phyloP scores from a whole-genome alignment of 352 stramenopile genomes.

The Sclerospora graminicola region DNA sequence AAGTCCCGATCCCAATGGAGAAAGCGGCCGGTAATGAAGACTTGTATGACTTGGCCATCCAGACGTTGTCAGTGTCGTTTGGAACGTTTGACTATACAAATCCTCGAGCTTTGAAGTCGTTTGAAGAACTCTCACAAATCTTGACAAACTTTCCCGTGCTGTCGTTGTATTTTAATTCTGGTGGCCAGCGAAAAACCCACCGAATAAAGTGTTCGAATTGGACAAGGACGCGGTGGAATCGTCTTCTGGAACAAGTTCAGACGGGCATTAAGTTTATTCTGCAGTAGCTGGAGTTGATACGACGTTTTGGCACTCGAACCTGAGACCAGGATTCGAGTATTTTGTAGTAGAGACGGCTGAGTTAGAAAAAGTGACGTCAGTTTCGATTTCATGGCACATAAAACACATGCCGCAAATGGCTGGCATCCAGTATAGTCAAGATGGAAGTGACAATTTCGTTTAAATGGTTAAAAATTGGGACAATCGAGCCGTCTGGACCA shows the following conservation, averaged over 20 bases:
- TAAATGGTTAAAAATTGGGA: no score
- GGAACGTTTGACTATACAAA: conserved; percentile 77
- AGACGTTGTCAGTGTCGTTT: conserved; percentile 60
- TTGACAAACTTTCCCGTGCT: conserved; percentile 63
- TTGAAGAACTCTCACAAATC: conserved; percentile 65
- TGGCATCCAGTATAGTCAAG: no score
- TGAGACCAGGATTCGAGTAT: conserved; percentile 33
- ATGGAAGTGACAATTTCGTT: no score
- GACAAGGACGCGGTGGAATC: conserved; percentile 34
- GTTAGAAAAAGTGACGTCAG: conserved; percentile 39
- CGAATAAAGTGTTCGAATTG: conserved; percentile 45
- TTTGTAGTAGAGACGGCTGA: conserved; percentile 34
- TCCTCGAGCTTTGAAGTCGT: no score
- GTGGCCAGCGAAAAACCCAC: conserved; percentile 56
- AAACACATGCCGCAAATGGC: no score
- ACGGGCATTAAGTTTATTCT: conserved; percentile 30
- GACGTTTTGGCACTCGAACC: conserved; percentile 71
- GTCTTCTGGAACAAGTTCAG: conserved; percentile 38
- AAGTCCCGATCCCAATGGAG: conserved; percentile 27
- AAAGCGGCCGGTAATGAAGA: conserved; percentile 34
- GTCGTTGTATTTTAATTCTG: conserved; percentile 79
- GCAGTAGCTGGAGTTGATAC: conserved; percentile 41
- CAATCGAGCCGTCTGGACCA: no score
- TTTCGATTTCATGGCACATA: no score
- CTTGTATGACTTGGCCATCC: conserved; percentile 76